These are phyloP conservation scores for Ogataea dorogensis DNA, from an alignment of 805 yeast species.

Conservation along the genomic window DNA sequence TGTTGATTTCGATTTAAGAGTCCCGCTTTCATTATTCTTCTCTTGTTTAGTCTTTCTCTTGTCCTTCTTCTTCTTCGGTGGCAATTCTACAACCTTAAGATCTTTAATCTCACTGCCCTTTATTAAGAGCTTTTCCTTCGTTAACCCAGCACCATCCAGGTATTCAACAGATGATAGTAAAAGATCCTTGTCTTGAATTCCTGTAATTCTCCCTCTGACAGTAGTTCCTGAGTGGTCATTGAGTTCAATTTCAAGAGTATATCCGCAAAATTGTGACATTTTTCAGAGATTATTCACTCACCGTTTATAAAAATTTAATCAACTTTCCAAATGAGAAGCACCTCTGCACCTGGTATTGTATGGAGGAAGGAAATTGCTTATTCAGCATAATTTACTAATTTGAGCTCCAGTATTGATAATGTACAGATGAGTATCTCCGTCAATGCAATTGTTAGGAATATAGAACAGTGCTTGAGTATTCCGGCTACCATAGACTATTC, in stretches of 20 bases:
- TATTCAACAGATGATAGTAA: conserved; percentile 34
- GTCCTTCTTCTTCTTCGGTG: conserved; percentile 33
- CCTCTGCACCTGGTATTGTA: conserved; percentile 1
- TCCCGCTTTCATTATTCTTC: conserved; percentile 8
- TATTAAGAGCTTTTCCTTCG: conserved; percentile 22
- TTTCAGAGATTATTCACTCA: neutral
- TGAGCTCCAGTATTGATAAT: too few species aligned
- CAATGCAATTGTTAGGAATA: conserved; percentile 13
- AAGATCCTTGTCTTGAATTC: conserved; percentile 23
- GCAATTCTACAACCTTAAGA: conserved; percentile 56
- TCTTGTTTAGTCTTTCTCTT: conserved; percentile 22
- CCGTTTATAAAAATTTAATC: neutral
- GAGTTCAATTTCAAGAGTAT: conserved; percentile 43
- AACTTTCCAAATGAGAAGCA: conserved; percentile 1
- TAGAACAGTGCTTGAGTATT: conserved; percentile 20
- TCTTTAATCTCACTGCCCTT: conserved; percentile 47
- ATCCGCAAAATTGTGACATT: conserved; percentile 45
- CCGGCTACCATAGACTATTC: conserved; percentile 27
- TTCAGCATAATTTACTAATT: neutral
- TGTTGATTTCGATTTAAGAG: conserved; percentile 12
- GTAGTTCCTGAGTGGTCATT: conserved; percentile 35
- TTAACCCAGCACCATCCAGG: conserved; percentile 28
- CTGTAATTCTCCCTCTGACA: conserved; percentile 27
- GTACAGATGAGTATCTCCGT: too few species aligned
- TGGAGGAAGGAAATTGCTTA: too few species aligned